Evolutionary conservation across 495 filamentous ascomycete species (phyloP), one percentile per base, ranked within the genome.

Genomic region (Aspergillus haitiensis): DNA sequence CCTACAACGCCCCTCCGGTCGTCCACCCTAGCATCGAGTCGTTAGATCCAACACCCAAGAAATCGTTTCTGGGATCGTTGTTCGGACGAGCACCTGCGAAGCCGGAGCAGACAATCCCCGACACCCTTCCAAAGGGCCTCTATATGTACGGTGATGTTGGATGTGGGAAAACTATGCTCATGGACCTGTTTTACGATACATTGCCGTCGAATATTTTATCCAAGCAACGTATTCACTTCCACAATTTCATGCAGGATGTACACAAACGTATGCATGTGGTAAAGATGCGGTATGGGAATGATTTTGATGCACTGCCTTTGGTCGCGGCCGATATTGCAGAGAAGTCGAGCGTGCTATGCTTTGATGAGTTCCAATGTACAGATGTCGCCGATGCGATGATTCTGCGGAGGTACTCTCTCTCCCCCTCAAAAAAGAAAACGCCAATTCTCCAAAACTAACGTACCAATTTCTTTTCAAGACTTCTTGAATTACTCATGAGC

Each of bases 331-430:
- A 92, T 72, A 91, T 98, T 68, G 93, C 94, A 3, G 86, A 91
- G 67, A 82, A 84, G 52, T 87, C 86, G 32, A 91, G 86, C 60
- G 91, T 98, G 34, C 78, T 98, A 15, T 98, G 94, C 71, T 98
- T 98, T 67, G 94, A 98, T 73, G 94, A 98, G 78, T 98, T 98
- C 69, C 94, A 98, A 69, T 97, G 93, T 71, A 98, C 94, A 27
- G 94, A 98, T 77, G 93, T 98, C 16, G 94, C 95, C 10, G 95
- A 98, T 80, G 94, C 94, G 52, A 98, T 98, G 94, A 98, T 98
- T 67, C 71, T 98, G 62, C 78, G 94, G 60, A 81, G 88, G 85
- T 86, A 70, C 7, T 11, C 34, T 34, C 9, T 10, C 49, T 15
- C 39, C 44, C 44, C 7, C 34, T 9, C n/a, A 47, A 7, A 18